Base-by-base conservation (phyloP, 805 yeast genomes). In the Saturnispora serradocipensis region DNA sequence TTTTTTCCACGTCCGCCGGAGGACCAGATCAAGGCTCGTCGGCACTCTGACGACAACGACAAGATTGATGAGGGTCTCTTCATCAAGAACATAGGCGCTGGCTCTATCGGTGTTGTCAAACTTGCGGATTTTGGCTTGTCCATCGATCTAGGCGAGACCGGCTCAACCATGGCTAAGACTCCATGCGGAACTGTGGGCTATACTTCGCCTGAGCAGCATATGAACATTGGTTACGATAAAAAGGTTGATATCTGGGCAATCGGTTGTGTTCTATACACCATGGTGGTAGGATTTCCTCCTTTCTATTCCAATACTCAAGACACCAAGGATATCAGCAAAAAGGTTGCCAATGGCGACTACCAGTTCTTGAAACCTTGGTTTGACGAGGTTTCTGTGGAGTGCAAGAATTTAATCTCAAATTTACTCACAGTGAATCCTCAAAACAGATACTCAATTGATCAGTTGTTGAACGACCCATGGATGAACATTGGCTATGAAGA, bases 301-400 rank as follows among this genome's bases (percentile, higher is more conserved):
- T 82, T 82, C 61, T 83, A 81, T 62, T 91, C 87, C 58, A 86
- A 82, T 54, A 64, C 63, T 44, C 68, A 65, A 54, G 83, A 84
- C 59, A 74, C 81, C 3, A 73, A 73, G 55, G 73, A 72, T 47
- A 70, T 86, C 45, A 81, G 89, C 4, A 74, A 75, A 50, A 86
- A 86, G 63, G 87, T 85, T 32, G 72, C 85, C 11, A 73, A 72
- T 45, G 95, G 93, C 35, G 82, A 85, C 52, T 86, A 76, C 65
- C 77, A 79, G n/a, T 86, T 85, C 63, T 70, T 86, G 49, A 70
- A 77, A 53, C 95, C 95, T 1, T 86, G 95, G 95, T 86, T 93
- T 88, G 93, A 86, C 66, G 95, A 86, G 63, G 83, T 86, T 35
- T 75, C 84, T 48, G 67, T 64, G 39, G 88, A 81, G 36, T 90